A percentile compares a stretch with the other conserved stretches of the same genome.
Conservation (phyloP, 352 stramenopile species). For the Phytophthora pluvialis region DNA sequence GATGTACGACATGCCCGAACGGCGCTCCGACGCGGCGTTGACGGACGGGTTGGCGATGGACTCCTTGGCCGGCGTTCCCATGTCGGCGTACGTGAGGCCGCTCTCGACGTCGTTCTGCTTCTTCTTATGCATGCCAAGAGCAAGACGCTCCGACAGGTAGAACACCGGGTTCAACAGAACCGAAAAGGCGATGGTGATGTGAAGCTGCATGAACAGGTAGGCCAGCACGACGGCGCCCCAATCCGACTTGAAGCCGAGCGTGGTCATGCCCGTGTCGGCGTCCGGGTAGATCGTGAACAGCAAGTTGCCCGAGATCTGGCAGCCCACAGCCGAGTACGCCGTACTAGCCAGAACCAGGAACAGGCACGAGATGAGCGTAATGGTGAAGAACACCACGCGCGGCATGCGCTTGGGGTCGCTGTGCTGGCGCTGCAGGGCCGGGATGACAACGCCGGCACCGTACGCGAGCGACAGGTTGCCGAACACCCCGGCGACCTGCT, state of each 20-base stretch:
- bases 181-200: constrained; percentile 41
- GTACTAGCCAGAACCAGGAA: constrained; percentile 57
- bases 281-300: constrained; percentile 64
- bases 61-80: constrained; percentile 26
- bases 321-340: constrained; percentile 61
- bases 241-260: constrained; percentile 46
- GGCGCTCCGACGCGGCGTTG: constrained; percentile 34
- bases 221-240: constrained; percentile 43
- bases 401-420: constrained; percentile 62
- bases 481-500: constrained; percentile 55
- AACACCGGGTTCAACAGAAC: constrained; percentile 50
- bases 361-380: constrained; percentile 54
- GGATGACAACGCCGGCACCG: constrained; percentile 61
- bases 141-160: constrained; percentile 52
- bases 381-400: constrained; percentile 55
- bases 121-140: constrained; percentile 57
- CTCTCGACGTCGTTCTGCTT: constrained; percentile 41
- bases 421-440: constrained; percentile 60
- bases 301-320: constrained; percentile 70
- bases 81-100: constrained; percentile 31
- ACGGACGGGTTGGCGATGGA: constrained; percentile 28
- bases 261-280: constrained; percentile 27
- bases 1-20: constrained; percentile 37
- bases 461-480: constrained; percentile 70
- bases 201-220: constrained; percentile 47